phyloP scores from a whole-genome alignment of 257 asterid species.

The Fraxinus americana region DNA sequence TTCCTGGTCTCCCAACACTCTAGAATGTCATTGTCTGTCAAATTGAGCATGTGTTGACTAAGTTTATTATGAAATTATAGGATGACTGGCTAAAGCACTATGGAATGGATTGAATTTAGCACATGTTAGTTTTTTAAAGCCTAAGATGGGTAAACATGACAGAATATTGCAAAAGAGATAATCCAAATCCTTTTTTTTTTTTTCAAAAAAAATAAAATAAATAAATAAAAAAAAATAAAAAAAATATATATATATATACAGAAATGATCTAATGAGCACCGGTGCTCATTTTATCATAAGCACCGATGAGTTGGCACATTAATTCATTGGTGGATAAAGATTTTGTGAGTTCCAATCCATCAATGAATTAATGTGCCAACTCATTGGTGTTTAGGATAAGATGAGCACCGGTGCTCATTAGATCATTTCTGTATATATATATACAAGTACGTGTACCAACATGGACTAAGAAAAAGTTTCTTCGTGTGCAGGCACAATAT shows the following conservation, averaged over 20 bases:
- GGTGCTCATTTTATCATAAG: too few relatives aligned
- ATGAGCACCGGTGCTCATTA: too few relatives aligned
- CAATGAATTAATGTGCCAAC: too few relatives aligned
- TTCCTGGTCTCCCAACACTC: constrained; percentile 8
- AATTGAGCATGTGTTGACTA: not conserved
- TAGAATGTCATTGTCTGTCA: constrained; percentile 8
- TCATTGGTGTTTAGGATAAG: too few relatives aligned
- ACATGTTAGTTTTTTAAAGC: not conserved
- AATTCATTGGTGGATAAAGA: too few relatives aligned
- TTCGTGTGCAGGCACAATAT: constrained; percentile 7
- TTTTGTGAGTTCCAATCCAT: too few relatives aligned
- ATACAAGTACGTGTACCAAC: not conserved
- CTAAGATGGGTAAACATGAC: constrained; percentile 18
- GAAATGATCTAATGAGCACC: too few relatives aligned
- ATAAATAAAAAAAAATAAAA: too few relatives aligned
- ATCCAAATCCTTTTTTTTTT: constrained; percentile 5
- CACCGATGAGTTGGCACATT: too few relatives aligned
- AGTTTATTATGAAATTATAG: not conserved
- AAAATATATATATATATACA: too few relatives aligned
- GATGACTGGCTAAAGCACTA: not conserved
- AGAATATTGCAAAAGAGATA: constrained; percentile 10
- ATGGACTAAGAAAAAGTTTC: constrained; percentile 16
- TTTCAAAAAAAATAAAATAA: too few relatives aligned
- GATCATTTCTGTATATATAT: too few relatives aligned
- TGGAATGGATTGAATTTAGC: not conserved